Conservation (phyloP, 495 filamentous ascomycete genomes). For the Hypoxylon rickii region DNA sequence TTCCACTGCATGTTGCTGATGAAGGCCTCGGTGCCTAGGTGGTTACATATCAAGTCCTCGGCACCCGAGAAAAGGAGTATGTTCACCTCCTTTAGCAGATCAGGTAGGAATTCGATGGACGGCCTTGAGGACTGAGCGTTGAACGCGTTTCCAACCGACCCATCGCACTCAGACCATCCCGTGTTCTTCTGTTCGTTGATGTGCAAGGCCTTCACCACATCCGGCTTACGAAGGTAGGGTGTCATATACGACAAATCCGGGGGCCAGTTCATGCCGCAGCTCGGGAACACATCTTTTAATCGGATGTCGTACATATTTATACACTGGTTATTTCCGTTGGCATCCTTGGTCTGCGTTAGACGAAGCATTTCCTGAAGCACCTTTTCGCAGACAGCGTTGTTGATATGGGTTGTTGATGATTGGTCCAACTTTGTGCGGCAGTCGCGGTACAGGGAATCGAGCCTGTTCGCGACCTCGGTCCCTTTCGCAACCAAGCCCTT, state of each 20-base stretch:
- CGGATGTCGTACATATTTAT: slow-evolving; percentile 96
- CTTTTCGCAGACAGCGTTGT: slow-evolving; percentile 69
- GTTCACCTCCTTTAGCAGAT: slow-evolving; percentile 72
- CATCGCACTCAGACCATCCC: slow-evolving; percentile 91
- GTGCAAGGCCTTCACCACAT: slow-evolving; percentile 80
- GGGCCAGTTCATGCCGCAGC: slow-evolving; percentile 96
- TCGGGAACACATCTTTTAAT: slow-evolving; percentile 69
- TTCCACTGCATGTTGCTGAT: slow-evolving; percentile 94
- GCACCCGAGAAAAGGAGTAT: slow-evolving; percentile 91
- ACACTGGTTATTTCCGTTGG: slow-evolving; percentile 60
- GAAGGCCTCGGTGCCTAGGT: slow-evolving; percentile 88
- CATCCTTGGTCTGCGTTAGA: slow-evolving; percentile 54
- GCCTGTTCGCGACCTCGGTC: slow-evolving; percentile 61
- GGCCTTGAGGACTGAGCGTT: slow-evolving; percentile 68
- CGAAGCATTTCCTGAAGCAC: slow-evolving; percentile 72
- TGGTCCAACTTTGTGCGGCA: slow-evolving; percentile 70
- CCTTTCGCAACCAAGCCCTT: slow-evolving; percentile 70
- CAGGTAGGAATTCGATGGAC: slow-evolving; percentile 74
- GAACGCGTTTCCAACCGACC: slow-evolving; percentile 74
- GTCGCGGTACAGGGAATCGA: slow-evolving; percentile 53
- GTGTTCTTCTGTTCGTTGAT: slow-evolving; percentile 78
- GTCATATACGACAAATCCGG: slow-evolving; percentile 76
- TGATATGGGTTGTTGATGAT: slow-evolving; percentile 64
- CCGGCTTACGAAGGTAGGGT: slow-evolving; percentile 81
- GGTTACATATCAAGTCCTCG: slow-evolving; percentile 95